A percentile compares a stretch with the other conserved stretches of the same genome.
Evolutionary conservation across 2,329 filamentous ascomycete genomes (phyloP).

Genomic region (Dothideomycetidae sp.): DNA sequence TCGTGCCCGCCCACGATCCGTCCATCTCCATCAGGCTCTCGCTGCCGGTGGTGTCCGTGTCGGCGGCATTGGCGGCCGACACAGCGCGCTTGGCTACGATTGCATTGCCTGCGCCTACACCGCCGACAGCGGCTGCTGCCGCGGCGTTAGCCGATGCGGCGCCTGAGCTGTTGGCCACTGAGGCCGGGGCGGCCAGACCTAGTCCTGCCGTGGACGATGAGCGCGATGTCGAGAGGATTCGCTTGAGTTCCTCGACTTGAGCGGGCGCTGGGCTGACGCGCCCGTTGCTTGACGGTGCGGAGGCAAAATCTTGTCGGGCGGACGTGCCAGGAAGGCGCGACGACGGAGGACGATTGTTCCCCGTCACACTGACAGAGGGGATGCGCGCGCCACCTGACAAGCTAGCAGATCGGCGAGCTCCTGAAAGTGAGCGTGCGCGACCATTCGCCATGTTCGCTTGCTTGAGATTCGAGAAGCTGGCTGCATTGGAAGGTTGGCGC

Average conservation of each 20-base stretch:
- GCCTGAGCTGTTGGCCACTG: background rate
- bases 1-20: slow-evolving; percentile 9
- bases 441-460: slow-evolving; percentile 2
- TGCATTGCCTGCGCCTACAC: background rate
- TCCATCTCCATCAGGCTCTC: slow-evolving; percentile 47
- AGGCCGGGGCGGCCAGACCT: background rate
- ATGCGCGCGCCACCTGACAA: background rate
- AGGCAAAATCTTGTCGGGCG: slow-evolving; percentile 9
- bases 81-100: slow-evolving; percentile 25
- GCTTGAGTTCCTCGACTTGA: slow-evolving; percentile 33
- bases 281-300: slow-evolving; percentile 34
- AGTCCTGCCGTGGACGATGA: slow-evolving; percentile 31
- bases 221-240: slow-evolving; percentile 27
- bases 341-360: background rate
- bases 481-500: slow-evolving; percentile 55
- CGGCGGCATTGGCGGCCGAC: slow-evolving; percentile 25
- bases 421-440: slow-evolving; percentile 5
- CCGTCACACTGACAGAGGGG: background rate
- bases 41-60: slow-evolving; percentile 39
- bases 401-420: slow-evolving; percentile 2
- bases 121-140: background rate
- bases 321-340: slow-evolving; percentile 16
- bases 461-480: slow-evolving; percentile 32
- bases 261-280: slow-evolving; percentile 19
- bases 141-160: slow-evolving; percentile 24